phyloP scores from a whole-genome alignment of 768 basidiomycete species.

The Amanita polypyramis region DNA sequence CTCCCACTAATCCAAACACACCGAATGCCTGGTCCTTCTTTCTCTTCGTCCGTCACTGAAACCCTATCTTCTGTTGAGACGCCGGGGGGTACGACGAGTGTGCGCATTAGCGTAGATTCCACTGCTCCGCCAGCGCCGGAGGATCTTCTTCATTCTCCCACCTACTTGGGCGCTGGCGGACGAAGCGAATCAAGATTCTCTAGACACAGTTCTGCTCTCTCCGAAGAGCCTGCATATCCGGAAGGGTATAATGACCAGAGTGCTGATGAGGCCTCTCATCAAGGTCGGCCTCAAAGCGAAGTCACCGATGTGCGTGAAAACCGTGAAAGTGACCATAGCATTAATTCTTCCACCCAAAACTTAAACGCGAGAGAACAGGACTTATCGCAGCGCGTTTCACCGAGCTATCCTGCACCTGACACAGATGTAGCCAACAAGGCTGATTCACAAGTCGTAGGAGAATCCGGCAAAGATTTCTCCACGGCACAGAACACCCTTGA shows the following conservation, averaged over 20 bases:
- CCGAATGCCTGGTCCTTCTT: conserved; percentile 20
- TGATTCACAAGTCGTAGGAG: not conserved
- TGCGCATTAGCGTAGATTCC: not conserved
- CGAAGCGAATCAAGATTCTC: not conserved
- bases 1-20: conserved; percentile 14
- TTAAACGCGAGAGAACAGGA: not conserved
- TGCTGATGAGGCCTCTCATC: not conserved
- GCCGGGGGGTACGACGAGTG: not conserved
- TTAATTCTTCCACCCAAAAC: not conserved
- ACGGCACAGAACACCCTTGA: conserved; percentile 3
- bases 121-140: conserved; percentile 14
- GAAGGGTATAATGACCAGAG: not conserved
- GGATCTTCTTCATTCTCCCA: conserved; percentile 9
- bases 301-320: not conserved
- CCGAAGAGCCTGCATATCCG: conserved; percentile 16
- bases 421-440: not conserved
- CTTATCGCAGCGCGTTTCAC: not conserved
- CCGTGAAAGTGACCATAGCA: not conserved
- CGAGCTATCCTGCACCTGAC: not conserved
- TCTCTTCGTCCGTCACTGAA: conserved; percentile 26
- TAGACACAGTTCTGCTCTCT: conserved; percentile 25
- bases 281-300: not conserved
- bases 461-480: not conserved
- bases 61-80: conserved; percentile 13
- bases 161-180: not conserved